phyloP scores from a whole-genome alignment of 73 alveolate genomes.

The Tetrahymena malaccensis region DNA sequence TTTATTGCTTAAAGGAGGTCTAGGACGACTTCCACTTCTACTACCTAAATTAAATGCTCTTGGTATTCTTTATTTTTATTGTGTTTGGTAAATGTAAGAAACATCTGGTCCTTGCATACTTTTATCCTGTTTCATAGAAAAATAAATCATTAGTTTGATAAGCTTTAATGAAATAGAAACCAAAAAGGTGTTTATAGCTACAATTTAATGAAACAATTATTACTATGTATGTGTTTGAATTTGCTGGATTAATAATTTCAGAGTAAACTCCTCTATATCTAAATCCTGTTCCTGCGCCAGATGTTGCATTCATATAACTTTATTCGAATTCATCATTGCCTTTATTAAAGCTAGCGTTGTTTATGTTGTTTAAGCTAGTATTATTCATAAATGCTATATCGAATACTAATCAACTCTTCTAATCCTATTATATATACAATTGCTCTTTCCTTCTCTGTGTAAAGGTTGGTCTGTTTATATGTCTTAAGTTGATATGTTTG shows the following conservation, averaged over 20 bases:
- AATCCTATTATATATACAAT: not conserved
- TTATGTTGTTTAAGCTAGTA: not conserved
- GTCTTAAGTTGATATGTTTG: not conserved
- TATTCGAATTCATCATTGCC: not conserved
- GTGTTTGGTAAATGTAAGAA: not conserved
- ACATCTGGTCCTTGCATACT: not conserved
- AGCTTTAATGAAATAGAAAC: not conserved
- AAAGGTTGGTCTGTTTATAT: not conserved
- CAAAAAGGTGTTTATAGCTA: not conserved
- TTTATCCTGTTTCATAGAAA: not conserved
- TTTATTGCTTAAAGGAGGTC: constrained; percentile 9
- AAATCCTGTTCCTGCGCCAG: not conserved
- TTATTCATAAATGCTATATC: not conserved
- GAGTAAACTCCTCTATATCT: constrained; percentile 35
- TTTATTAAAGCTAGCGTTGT: not conserved
- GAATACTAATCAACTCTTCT: not conserved
- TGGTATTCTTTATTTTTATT: constrained; percentile 16
- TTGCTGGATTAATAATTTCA: constrained; percentile 41
- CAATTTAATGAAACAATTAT: not conserved
- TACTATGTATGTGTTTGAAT: constrained; percentile 10
- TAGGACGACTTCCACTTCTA: constrained; percentile 3
- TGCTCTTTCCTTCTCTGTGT: not conserved
- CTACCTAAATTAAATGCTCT: constrained; percentile 17
- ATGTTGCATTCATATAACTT: not conserved
- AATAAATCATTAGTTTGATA: not conserved